Percentiles rank a stretch among this genome's conserved stretches.
Evolutionary conservation across 306 rosid species (phyloP).

Genomic region (Glycyrrhiza uralensis): DNA sequence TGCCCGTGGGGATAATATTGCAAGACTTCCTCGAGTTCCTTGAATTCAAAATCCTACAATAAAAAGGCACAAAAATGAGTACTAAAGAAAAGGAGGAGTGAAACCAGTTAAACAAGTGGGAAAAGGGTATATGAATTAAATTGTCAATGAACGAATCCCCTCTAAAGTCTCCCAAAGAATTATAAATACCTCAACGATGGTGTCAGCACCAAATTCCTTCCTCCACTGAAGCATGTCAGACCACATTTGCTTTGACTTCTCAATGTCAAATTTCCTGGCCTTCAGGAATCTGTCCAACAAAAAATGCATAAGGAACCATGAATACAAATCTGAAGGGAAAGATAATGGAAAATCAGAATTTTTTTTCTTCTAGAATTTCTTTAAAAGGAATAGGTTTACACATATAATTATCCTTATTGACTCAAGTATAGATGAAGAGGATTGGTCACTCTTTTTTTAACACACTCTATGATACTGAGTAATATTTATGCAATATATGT

Average conservation of each 20-base stretch:
- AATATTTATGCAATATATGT: neutral
- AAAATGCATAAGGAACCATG: neutral
- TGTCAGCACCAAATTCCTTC: constrained; percentile 78
- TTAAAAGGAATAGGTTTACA: neutral
- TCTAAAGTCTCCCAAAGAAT: neutral
- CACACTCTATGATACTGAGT: neutral
- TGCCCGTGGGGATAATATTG: constrained; percentile 86
- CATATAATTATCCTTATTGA: too few relatives aligned
- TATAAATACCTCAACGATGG: constrained; percentile 57
- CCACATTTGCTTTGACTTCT: constrained; percentile 94
- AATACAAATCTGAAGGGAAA: neutral
- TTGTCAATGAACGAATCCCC: neutral
- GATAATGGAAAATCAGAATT: neutral
- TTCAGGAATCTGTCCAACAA: constrained; percentile 57
- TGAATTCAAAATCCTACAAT: constrained; percentile 71
- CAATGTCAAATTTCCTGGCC: constrained; percentile 83
- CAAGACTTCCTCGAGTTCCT: constrained; percentile 67
- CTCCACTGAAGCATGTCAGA: constrained; percentile 89
- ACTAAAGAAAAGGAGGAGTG: neutral
- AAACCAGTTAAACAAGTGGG: neutral
- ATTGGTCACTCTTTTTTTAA: neutral
- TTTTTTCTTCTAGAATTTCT: neutral
- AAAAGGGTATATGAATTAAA: neutral
- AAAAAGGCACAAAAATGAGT: neutral
- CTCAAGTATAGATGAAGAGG: too few relatives aligned